These are phyloP conservation scores for Pulveroboletus sp. DNA, from an alignment of 768 basidiomycete species.

Conservation along the genomic window DNA sequence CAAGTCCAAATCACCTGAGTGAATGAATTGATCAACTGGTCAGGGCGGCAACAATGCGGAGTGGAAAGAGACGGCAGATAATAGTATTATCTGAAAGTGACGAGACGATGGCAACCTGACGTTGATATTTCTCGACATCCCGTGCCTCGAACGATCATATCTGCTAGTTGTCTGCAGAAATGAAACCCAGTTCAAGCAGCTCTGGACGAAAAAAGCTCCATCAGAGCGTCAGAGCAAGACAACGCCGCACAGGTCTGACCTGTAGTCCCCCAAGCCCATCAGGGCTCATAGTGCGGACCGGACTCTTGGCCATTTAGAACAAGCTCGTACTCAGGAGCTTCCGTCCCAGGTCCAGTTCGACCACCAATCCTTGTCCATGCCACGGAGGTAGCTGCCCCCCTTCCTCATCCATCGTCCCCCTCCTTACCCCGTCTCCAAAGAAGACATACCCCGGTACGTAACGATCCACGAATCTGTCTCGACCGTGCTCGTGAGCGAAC, in stretches of 20 bases:
- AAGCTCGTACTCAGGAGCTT: constrained; percentile 37
- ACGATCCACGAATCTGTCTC: constrained; percentile 74
- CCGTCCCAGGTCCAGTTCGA: constrained; percentile 54
- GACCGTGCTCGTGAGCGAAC: neutral
- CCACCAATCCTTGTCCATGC: constrained; percentile 46
- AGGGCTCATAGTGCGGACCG: neutral
- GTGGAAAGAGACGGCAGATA: too few species aligned
- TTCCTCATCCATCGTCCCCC: constrained; percentile 27
- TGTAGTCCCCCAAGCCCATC: neutral
- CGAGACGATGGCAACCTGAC: neutral
- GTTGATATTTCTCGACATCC: too few species aligned
- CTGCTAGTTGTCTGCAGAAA: too few species aligned
- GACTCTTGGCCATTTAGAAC: constrained; percentile 33
- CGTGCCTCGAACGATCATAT: too few species aligned
- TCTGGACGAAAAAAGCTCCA: neutral
- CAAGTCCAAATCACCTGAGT: neutral
- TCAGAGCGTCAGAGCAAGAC: neutral
- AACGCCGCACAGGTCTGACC: neutral
- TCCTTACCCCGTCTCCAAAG: constrained; percentile 57
- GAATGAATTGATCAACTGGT: neutral
- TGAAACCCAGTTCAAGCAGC: neutral
- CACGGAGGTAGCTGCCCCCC: constrained; percentile 31
- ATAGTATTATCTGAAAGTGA: too few species aligned
- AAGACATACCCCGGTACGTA: constrained; percentile 95
- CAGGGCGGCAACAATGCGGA: too few species aligned